These are phyloP conservation scores for Apodospora peruviana DNA, from an alignment of 495 filamentous ascomycete species.

Conservation along the genomic window DNA sequence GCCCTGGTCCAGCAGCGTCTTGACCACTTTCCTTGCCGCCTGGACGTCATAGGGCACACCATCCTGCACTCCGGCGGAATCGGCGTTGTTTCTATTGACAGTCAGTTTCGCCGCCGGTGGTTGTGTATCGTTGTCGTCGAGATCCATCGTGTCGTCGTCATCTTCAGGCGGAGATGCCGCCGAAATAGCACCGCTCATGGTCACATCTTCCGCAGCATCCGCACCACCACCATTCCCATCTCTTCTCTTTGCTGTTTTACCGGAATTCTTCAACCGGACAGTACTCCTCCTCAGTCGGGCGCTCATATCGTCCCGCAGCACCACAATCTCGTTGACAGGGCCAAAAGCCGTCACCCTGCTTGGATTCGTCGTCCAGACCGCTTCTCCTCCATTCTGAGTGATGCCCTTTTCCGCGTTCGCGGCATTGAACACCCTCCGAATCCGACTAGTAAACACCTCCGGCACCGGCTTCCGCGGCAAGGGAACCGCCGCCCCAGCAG, in stretches of 20 bases:
- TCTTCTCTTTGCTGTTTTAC: no score
- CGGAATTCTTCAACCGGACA: slow-evolving; percentile 50
- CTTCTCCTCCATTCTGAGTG: slow-evolving; percentile 50
- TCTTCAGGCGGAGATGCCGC: slow-evolving; percentile 10
- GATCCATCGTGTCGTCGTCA: slow-evolving; percentile 37
- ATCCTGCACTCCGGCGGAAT: not conserved
- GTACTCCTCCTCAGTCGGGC: slow-evolving; percentile 68
- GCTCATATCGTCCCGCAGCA: slow-evolving; percentile 81
- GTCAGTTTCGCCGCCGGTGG: not conserved
- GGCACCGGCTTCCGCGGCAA: slow-evolving; percentile 72
- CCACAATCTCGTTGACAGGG: slow-evolving; percentile 73
- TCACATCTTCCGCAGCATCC: slow-evolving; percentile 13
- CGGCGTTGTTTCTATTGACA: no score
- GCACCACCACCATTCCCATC: slow-evolving; percentile 3
- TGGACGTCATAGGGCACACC: slow-evolving; percentile 43
- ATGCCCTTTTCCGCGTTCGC: slow-evolving; percentile 66
- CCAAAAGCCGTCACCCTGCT: slow-evolving; percentile 76
- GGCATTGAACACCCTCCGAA: slow-evolving; percentile 70
- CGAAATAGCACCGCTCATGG: slow-evolving; percentile 26
- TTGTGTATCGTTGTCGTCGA: slow-evolving; percentile 26
- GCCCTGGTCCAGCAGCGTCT: slow-evolving; percentile 90
- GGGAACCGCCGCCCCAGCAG: slow-evolving; percentile 69
- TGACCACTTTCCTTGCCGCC: slow-evolving; percentile 76
- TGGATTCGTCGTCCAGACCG: slow-evolving; percentile 85
- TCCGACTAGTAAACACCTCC: slow-evolving; percentile 77